Base-by-base conservation (phyloP, 2,329 filamentous ascomycete species). In the Penicillium sp. region DNA sequence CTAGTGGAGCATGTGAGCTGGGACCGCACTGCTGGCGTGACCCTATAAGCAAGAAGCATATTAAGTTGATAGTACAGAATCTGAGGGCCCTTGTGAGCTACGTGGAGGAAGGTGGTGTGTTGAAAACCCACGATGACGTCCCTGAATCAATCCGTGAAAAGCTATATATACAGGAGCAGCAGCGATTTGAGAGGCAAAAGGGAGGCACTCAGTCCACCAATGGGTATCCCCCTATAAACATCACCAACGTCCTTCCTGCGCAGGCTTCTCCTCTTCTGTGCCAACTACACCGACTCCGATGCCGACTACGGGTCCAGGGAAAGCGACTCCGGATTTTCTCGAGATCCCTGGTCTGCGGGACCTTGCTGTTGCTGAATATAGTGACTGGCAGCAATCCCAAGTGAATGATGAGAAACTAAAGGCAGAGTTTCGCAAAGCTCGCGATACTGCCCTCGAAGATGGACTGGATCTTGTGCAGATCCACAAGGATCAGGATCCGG, bases 121-220 rank as follows among this genome's bases (percentile, higher is more conserved):
- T 54, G n/a, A 44, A 40, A 40, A 44, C 51, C n/a, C 40, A 54
- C 37, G 37, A 54, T 37, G 52, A 54, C 37, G 40, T 54, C 18
- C 52, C 52, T 29, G 27, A 37, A 37, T 44, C 49, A 23, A 54
- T 54, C 37, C 52, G 52, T 14, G 52, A 54, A 29, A 27, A 54
- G 40, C 49, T 54, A 22, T 54, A 54, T 35, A 54, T 45, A 27
- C 37, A 37, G 37, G 52, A 54, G 45, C 31, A 45, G 25, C 41
- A 54, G 49, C 46, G 52, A 45, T 46, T 49, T 5, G 40, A 54
- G 12, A 40, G 46, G 25, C 46, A 27, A 20, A 29, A 50, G 45
- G 49, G 49, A 44, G 11, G 41, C 44, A 14, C 46, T 46, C 3
- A 20, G 9, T 54, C 45, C 40, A 12, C 20, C 22, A 25, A 22